phyloP scores from a whole-genome alignment of 495 filamentous ascomycete genomes.

The Amphirosellinia nigrospora region DNA sequence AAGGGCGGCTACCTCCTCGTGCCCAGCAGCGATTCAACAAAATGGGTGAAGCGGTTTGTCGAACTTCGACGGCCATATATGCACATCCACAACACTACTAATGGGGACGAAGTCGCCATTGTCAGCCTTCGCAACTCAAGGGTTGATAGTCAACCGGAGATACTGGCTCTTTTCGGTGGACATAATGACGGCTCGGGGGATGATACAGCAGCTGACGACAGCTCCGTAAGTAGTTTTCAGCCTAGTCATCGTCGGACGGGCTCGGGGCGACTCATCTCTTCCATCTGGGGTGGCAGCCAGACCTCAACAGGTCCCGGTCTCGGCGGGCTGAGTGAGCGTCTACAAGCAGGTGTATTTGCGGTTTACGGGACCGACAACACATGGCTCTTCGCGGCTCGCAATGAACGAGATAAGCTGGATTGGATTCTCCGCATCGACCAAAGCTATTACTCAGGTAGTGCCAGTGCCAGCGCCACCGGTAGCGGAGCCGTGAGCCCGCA shows the following conservation, averaged over 20 bases:
- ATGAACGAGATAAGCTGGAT: constrained; percentile 87
- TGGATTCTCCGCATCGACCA: constrained; percentile 88
- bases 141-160: constrained; percentile 86
- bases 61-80: constrained; percentile 93
- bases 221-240: constrained; percentile 29
- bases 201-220: constrained; percentile 26
- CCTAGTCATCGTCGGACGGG: constrained; percentile 41
- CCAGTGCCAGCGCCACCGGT: constrained; percentile 36
- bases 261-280: constrained; percentile 39
- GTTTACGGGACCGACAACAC: constrained; percentile 93
- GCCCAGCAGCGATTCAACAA: constrained; percentile 72
- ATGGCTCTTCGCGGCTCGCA: constrained; percentile 89
- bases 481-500: constrained; percentile 41
- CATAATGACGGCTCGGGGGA: constrained; percentile 39
- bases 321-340: constrained; percentile 54
- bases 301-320: constrained; percentile 40
- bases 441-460: constrained; percentile 45
- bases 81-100: constrained; percentile 80
- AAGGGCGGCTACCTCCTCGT: constrained; percentile 86
- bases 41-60: constrained; percentile 90
- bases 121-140: constrained; percentile 84
- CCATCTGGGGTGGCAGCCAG: constrained; percentile 42
- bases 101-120: constrained; percentile 87
- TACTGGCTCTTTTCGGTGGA: constrained; percentile 73
- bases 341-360: constrained; percentile 80